Evolutionary conservation across 805 yeast genomes (phyloP), one percentile per base, ranked within the genome.

Genomic region (Candida qinlingensis): DNA sequence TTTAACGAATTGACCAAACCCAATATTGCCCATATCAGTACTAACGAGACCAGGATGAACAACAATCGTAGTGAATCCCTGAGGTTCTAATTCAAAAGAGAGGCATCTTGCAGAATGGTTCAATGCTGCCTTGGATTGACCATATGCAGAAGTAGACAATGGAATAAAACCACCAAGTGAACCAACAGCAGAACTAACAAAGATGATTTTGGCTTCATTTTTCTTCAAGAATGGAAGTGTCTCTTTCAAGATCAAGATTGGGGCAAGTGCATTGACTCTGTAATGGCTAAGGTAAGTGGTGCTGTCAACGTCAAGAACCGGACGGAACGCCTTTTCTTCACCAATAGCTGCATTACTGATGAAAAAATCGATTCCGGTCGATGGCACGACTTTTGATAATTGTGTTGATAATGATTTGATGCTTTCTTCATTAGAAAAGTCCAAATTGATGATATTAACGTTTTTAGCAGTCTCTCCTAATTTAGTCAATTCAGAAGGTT

Each of bases 31-130:
- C 66, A 65, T 61, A 40, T 71, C 73, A 33, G 70, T 67, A n/a
- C 46, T 19, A 10, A 72, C 74, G 12, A 61, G 36, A 36, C 76
- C 75, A 0, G 77, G 77, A 44, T 69, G 71, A 10, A 70, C n/a
- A 13, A 69, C 54, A 29, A 68, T 51, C 39, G 64, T 58, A 7
- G 56, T 61, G 49, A 62, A 67, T 2, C 60, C 64, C 39, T 65
- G 62, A 5, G 36, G 44, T n/a, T 42, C 46, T 29, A 62, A 44
- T 45, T 70, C 73, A 25, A 25, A 12, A 39, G 64, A 49, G 33
- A 71, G 37, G 19, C 58, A 56, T 38, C 49, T 59, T 7, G 54
- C 57, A n/a, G 61, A 47, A 50, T 57, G 63, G 56, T 71, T 69
- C 47, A 70, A 40, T 2, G 68, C 70, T 7, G 67, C 64, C 48